These are phyloP conservation scores for Omphalotus guepiniiformis DNA, from an alignment of 768 basidiomycete genomes.

Conservation along the genomic window DNA sequence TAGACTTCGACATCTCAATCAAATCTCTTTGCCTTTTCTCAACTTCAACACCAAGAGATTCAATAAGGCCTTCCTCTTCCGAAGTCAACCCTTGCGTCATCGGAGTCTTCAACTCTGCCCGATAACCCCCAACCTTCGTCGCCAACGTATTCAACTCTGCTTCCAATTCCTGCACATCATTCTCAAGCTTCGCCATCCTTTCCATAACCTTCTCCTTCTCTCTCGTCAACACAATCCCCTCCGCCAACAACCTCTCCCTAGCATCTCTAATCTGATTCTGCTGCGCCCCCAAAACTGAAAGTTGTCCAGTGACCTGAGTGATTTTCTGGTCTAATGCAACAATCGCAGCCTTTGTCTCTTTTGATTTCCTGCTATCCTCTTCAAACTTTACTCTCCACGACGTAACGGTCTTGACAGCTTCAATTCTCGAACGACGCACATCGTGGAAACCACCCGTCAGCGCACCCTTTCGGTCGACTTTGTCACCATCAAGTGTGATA, in stretches of 20 bases:
- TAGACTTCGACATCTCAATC: conserved; percentile 60
- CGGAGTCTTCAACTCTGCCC: conserved; percentile 66
- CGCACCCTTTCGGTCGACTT: conserved; percentile 93
- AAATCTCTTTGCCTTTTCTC: conserved; percentile 71
- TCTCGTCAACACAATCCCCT: conserved; percentile 51
- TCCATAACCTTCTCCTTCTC: conserved; percentile 70
- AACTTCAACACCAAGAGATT: conserved; percentile 66
- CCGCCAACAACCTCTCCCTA: conserved; percentile 62
- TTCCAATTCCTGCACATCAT: conserved; percentile 65
- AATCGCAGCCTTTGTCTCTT: conserved; percentile 73
- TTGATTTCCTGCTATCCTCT: conserved; percentile 55
- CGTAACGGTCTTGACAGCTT: conserved; percentile 74
- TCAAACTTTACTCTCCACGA: conserved; percentile 73
- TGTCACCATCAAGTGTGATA: conserved; percentile 96
- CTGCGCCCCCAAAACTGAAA: conserved; percentile 66
- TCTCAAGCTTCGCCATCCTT: conserved; percentile 60
- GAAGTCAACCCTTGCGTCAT: conserved; percentile 69
- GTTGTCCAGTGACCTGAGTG: conserved; percentile 65
- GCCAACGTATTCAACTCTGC: conserved; percentile 61
- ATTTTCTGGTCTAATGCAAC: conserved; percentile 80
- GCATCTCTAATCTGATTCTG: conserved; percentile 66
- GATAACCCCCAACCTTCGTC: conserved; percentile 60
- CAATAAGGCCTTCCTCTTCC: conserved; percentile 68
- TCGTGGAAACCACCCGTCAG: conserved; percentile 97
- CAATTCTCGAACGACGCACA: conserved; percentile 82